Base-by-base conservation (phyloP, 371 early-diverging fungal species). In the Mucor saturninus region DNA sequence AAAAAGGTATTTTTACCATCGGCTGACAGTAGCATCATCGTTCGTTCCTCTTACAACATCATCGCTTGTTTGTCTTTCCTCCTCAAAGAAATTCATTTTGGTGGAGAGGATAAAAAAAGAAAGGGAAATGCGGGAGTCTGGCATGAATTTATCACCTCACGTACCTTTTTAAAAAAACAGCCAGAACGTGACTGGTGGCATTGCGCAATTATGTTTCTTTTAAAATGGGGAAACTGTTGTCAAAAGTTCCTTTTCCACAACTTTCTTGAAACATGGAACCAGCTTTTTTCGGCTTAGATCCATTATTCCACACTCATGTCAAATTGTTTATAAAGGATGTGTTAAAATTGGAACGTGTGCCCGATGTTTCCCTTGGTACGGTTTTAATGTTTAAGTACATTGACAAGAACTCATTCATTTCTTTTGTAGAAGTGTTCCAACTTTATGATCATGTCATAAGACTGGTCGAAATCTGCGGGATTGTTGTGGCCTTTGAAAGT, bases 1-100 rank as follows among this genome's bases (percentile, higher is more conserved):
- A 21, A 21, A 21, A 21, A 21, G 21, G 21, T 42, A 14, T 28
- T 55, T 72, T 80, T 87, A 88, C 91, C 88, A 75, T 70, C 92
- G 81, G 61, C 89, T 87, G 42, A 88, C 71, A 11, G 91, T 88
- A n/a, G 95, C 96, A 69, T 94, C 95, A 67, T 92, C 92, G 74
- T 95, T 93, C 26, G 96, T 96, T 15, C 83, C 88, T 53, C 89
- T 86, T 11, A 96, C 86, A 29, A 87, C 83, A 58, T 89, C 87
- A 65, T 91, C 89, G 42, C 60, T 68, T 10, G 56, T 56, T 45
- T 56, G 15, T 8, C 49, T 58, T 26, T 56, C 55, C 7, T 62
- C 51, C 21, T 13, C 21, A 45, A 45, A 54, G 26, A 55, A 55
- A 21, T 40, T 42, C 49, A 50, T 49, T 48, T 38, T 48, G 21